A percentile compares a stretch with the other conserved stretches of the same genome.
Evolutionary conservation across 192 early-diverging fungal species (phyloP).

Genomic region (Chytriomyces sp.): DNA sequence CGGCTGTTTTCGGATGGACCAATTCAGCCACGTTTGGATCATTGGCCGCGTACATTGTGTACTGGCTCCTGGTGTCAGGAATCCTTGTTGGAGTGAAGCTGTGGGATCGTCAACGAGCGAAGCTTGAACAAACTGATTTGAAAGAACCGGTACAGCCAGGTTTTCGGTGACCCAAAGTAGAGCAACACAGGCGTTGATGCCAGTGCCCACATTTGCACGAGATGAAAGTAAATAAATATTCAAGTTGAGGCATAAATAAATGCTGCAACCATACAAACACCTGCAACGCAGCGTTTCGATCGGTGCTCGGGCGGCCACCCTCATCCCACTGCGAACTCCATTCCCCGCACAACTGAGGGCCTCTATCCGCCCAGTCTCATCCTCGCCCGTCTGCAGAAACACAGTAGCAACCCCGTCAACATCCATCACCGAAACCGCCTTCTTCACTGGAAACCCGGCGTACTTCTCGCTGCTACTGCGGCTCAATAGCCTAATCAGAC

Average conservation of each 20-base stretch:
- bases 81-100: slow-evolving; percentile 56
- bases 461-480: slow-evolving; percentile 78
- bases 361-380: background rate
- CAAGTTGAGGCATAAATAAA: too few species aligned
- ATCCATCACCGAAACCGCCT: slow-evolving; percentile 72
- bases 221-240: too few species aligned
- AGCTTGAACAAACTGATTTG: background rate
- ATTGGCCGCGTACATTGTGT: slow-evolving; percentile 77
- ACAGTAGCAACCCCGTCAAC: background rate
- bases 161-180: too few species aligned
- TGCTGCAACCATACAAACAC: too few species aligned
- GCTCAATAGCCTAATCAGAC: slow-evolving; percentile 61
- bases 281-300: too few species aligned
- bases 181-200: too few species aligned
- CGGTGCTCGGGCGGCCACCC: too few species aligned
- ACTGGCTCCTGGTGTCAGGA: slow-evolving; percentile 70
- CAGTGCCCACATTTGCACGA: too few species aligned
- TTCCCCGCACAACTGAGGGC: background rate
- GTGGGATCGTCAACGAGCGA: background rate
- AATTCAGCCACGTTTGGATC: slow-evolving; percentile 76
- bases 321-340: too few species aligned
- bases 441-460: slow-evolving; percentile 85
- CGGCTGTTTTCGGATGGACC: slow-evolving; percentile 79
- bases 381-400: background rate
- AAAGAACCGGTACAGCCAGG: too few species aligned